Base-by-base conservation (phyloP, 306 rosid genomes). In the Sphenostylis stenocarpa region DNA sequence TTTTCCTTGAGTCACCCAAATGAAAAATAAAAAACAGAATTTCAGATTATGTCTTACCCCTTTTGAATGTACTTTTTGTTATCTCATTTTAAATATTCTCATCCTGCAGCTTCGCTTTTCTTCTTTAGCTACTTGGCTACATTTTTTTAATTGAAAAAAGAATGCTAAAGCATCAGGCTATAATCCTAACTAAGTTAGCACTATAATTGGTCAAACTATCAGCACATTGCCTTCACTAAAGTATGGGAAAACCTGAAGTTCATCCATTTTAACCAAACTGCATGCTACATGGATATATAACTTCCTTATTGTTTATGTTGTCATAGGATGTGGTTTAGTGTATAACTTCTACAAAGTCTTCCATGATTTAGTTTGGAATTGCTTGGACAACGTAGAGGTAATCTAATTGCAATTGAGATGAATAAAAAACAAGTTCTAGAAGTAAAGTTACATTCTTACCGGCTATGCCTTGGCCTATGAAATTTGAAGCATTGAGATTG, bases 381-480 rank as follows among this genome's bases (percentile, higher is more conserved):
- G 45, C 26, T 70, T 47, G 45, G 23, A 39, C 11, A 38, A 47
- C 33, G 31, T 1, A 14, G 41, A 79, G 51, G 45, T 52, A 15
- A 17, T 60, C 29, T 19, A 28, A 60, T 21, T 16, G 43, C 11
- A 34, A 33, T 4, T 17, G 47, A 55, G 28, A 70, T 52, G 24
- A 76, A 63, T 13, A 21, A 33, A 57, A 45, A 72, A 20, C 29
- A 10, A 60, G 14, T 44, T 58, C 14, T 15, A 15, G 17, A 78
- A 77, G 48, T 44, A 21, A 29, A 68, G 58, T 41, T 62, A 48
- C 41, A 9, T 43, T 45, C 82, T 85, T 65, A 91, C 96, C 93
- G 16, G 93, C 89, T 45, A 73, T 63, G 38, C 96, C 91, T 87
- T 88, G 89, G 76, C 91, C 96, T 39, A 91, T 80, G 79, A 72